Evolutionary conservation across 2,329 filamentous ascomycete genomes (phyloP), one percentile per base, ranked within the genome.

Genomic region (Sphaerulina musiva): DNA sequence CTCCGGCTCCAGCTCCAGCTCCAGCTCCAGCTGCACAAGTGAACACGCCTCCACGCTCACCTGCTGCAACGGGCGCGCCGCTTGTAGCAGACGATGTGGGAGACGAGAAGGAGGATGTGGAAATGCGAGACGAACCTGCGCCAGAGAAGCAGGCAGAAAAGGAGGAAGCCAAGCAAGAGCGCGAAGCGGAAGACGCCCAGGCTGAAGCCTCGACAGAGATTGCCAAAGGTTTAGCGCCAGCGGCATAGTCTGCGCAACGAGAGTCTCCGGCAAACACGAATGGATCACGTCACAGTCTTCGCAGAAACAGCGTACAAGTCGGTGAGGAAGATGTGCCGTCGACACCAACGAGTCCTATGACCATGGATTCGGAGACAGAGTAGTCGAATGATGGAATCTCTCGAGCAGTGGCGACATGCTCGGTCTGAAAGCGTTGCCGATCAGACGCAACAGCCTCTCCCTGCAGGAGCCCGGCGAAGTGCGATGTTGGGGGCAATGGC

Each of bases 201-300:
- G 68, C 56, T 5, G 69, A 70, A 54, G 64, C 64, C 6, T 55
- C 63, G 8, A 63, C 63, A 17, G 64, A 65, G 49, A 62, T 65
- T 55, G 50, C 44, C 10, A 59, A 59, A 23, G 61, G 55, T 11
- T 57, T 56, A 34, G 26, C 40, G 48, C 48, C 48, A 10, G 48
- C 48, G 6, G 48, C 48, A 23, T 51, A 44, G 42, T 4, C 40
- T 42, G 40, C 14, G 36, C 26, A 7, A 29, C 6, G 26, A 7
- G 6, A 29, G 26, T 7, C 26, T 29, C 5, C 1, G 26, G 26
- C 26, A 29, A 29, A 29, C 26, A 29, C 26, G 26, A 29, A 7
- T 29, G 26, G 26, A 29, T 6, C 5, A 29, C 5, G 26, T 29
- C 6, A 7, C 26, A 4, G 6, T 29, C 26, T 29, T 6, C 1